Base-by-base conservation (phyloP, 179 eudicot species). In the Beta macrorhiza region DNA sequence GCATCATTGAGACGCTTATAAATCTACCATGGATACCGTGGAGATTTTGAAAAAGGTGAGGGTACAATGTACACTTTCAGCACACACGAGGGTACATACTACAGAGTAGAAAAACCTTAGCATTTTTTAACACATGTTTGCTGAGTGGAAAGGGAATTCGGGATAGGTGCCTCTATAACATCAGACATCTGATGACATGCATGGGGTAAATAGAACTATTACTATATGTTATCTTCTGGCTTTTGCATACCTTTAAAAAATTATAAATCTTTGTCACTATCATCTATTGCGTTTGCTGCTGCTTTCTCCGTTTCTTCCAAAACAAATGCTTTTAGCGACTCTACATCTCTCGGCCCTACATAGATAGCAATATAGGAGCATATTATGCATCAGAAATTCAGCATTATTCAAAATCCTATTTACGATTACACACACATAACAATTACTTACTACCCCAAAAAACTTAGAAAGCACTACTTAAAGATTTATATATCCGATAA, bases 281-380 rank as follows among this genome's bases (percentile, higher is more conserved):
- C 91, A 42, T 79, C 88, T 69, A 80, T 87, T 56, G 88, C 84
- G 69, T 85, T 87, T 20, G 88, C 75, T 79, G 89, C 93, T 71
- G 94, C 97, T 81, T 91, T 93, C 82, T 87, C 90, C 5, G 97
- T 89, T 84, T 92, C 94, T 84, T 92, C 92, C 86, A 93, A 65
- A 76, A 83, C 94, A 87, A 88, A 93, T 74, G 85, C 85, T 87
- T 84, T 93, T 19, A 93, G 90, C 1, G 93, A 91, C 83, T 93
- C 93, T 44, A 93, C 94, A 72, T 93, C 87, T 83, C 90, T 85
- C 29, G 87, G 17, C 45, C 97, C 97, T 93, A 83, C 19, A 64
- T 22, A 25, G 32, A 72, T 65, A 63, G 25, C 0, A 63, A 63
- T 22, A 65, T 65, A 77, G 69, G 8, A 25, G 76, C 53, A 80